Base-by-base conservation (phyloP, 495 filamentous ascomycete species). In the Chaetomium tenue region DNA sequence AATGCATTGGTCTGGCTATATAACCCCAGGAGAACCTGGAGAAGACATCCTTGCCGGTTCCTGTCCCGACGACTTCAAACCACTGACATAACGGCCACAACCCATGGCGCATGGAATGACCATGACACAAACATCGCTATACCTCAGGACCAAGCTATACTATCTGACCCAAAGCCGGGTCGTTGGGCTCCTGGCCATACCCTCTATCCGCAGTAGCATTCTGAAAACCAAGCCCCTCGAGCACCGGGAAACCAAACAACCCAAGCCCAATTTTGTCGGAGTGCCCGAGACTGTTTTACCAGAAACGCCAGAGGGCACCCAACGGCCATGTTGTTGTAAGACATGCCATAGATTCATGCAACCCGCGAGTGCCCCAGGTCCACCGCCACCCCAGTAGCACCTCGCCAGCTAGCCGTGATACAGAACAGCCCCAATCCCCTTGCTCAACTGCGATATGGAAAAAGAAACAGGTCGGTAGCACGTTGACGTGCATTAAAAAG, bases 391-490 rank as follows among this genome's bases (percentile, higher is more conserved):
- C 44, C n/a, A 47, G 11, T 2, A 44, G 40, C 16, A 18, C 39
- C 13, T 18, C 2, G n/a, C 18, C 7, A 47, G 44, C n/a, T 22
- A 22, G n/a, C 44, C 18, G 22, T 47, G 44, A 47, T 46, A 18
- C 3, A 20, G n/a, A n/a, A 20, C 2, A n/a, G 3, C n/a, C 5
- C 16, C 0, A n/a, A 2, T 7, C 44, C 44, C 18, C n/a, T 47
- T 44, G 40, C 13, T 44, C 15, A 18, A 44, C 44, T 3, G 16
- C 3, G n/a, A 47, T n/a, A 44, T 15, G 8, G 1, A 15, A 46
- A n/a, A 47, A 47, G 44, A 51, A 54, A 54, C 26, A n/a, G 51
- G 51, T 33, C 33, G 51, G 16, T 20, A 16, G 30, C 26, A 54
- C 26, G 51, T 26, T 15, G 25, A 8, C 20, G 51, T 30, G 51